Evolutionary conservation across 805 yeast genomes (phyloP).

Genomic region (Deakozyma indianensis): DNA sequence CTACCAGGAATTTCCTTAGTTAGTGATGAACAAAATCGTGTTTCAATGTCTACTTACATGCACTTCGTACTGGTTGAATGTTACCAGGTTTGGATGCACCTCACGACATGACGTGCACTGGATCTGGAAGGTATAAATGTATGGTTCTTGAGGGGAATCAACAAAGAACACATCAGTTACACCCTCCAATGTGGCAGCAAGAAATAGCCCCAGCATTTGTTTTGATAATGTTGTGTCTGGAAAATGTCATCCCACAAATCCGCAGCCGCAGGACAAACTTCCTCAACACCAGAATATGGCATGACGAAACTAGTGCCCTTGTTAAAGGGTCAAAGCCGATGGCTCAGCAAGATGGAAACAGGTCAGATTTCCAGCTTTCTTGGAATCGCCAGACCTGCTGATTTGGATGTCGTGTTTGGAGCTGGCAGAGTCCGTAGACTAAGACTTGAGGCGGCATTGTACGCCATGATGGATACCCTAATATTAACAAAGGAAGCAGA

Average conservation of each 20-base stretch:
- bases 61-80: slow-evolving; percentile 45
- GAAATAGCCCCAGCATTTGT: slow-evolving; percentile 21
- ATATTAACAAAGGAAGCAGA: not conserved
- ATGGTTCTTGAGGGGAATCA: slow-evolving; percentile 48
- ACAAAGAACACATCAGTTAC: slow-evolving; percentile 43
- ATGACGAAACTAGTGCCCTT: no score
- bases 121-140: slow-evolving; percentile 60
- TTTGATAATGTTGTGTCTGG: no score
- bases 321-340: no score
- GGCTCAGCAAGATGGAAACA: no score
- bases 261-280: no score
- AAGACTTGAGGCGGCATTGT: not conserved
- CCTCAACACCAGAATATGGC: no score
- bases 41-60: slow-evolving; percentile 1
- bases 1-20: slow-evolving; percentile 38
- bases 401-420: not conserved
- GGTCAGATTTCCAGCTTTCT: not conserved
- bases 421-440: not conserved
- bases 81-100: slow-evolving; percentile 52
- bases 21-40: not conserved
- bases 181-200: slow-evolving; percentile 35
- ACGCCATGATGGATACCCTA: not conserved
- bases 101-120: slow-evolving; percentile 74
- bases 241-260: no score
- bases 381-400: not conserved